Conservation (phyloP, 768 basidiomycete genomes). For the Hericium erinaceus region DNA sequence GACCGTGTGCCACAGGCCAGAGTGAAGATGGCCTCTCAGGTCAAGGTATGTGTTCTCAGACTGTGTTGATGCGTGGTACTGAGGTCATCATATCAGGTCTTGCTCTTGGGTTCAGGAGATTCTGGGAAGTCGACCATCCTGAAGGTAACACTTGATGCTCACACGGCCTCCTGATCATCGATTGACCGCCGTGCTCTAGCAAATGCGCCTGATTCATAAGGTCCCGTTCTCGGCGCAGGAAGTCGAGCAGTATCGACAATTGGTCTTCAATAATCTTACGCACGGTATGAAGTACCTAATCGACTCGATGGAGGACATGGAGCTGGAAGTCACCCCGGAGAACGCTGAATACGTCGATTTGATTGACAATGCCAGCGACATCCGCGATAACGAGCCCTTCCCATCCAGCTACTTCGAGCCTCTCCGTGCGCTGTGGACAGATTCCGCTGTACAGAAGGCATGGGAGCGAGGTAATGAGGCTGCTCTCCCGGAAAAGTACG, state of each 20-base stretch:
- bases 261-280: conserved; percentile 88
- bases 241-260: conserved; percentile 82
- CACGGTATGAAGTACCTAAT: conserved; percentile 76
- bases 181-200: conserved; percentile 34
- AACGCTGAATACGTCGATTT: conserved; percentile 50
- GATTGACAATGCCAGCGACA: conserved; percentile 58
- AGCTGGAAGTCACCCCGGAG: conserved; percentile 57
- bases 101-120: conserved; percentile 88
- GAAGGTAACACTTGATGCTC: conserved; percentile 40
- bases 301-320: conserved; percentile 87
- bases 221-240: conserved; percentile 77
- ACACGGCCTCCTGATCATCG: background rate
- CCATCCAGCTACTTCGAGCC: conserved; percentile 59
- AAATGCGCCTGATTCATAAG: conserved; percentile 95
- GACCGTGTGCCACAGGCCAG: conserved; percentile 4
- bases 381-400: conserved; percentile 76
- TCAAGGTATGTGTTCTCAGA: conserved; percentile 46
- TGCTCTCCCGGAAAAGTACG: conserved; percentile 83
- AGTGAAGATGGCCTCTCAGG: conserved; percentile 52
- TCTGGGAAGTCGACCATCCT: conserved; percentile 90
- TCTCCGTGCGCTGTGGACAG: conserved; percentile 66
- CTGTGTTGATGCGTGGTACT: background rate
- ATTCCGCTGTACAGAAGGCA: conserved; percentile 65
- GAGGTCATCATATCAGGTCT: conserved; percentile 40
- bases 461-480: conserved; percentile 82